Evolutionary conservation across 371 early-diverging fungal species (phyloP), one percentile per base, ranked within the genome.

Genomic region (Mucor plumbeus): DNA sequence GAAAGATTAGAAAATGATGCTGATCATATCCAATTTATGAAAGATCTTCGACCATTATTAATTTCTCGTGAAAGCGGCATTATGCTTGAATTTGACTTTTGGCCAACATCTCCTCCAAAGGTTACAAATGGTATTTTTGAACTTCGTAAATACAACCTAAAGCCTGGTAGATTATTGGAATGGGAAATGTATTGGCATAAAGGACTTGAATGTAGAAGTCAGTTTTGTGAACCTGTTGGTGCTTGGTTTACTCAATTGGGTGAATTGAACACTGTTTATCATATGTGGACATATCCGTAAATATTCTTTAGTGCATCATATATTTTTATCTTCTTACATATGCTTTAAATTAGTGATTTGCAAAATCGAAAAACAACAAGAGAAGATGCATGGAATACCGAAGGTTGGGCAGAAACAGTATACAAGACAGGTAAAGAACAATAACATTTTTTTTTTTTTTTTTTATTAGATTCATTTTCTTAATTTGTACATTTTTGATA

Each of bases 211-310:
- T 94, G 94, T 73, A 86, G 97, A 53, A 80, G 87, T 19, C 90
- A 94, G 72, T 93, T 91, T 73, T 92, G 92, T 71, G 91, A 92
- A 61, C 96, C 96, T 11, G 90, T 96, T 43, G 97, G 97, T 15
- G 97, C 97, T 8, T 97, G 97, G 97, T 97, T 97, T 75, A 91
- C 92, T 44, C 97, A 97, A 75, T 82, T 97, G 19, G 97, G 97
- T 17, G 82, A 87, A 40, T 71, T 97, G 53, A 93, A 96, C 78
- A 87, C 87, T 43, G 97, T 97, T 6, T 95, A 97, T 72, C 97
- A 96, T 67, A 93, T 95, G 89, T 97, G 95, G 96, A 90, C 86
- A 68, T 95, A 96, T 72, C 90, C 94, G 71, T 88, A 91, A 72
- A 34, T 26, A 3, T 26, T 26, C 26, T 26, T 26, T 26, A 26